phyloP scores from a whole-genome alignment of 1,284 basidiomycete species.

The Mycena sp. region DNA sequence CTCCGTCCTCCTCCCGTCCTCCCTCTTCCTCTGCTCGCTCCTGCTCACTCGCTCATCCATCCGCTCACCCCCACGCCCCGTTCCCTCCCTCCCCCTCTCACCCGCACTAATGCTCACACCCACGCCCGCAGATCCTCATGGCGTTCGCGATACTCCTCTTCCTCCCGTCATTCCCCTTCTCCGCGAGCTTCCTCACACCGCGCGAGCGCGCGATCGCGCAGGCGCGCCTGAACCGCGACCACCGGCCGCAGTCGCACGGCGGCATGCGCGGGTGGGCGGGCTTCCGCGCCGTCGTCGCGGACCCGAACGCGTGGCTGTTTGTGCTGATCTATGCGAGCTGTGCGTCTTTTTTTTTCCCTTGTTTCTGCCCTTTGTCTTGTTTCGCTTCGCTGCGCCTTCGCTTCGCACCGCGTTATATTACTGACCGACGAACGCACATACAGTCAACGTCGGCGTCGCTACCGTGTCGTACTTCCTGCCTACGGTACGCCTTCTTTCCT shows the following conservation, averaged over 20 bases:
- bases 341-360: too few species aligned
- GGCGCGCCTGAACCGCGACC: slow-evolving; percentile 60
- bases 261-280: slow-evolving; percentile 65
- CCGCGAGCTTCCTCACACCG: slow-evolving; percentile 46
- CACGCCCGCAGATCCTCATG: slow-evolving; percentile 42
- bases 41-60: too few species aligned
- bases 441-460: slow-evolving; percentile 65
- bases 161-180: slow-evolving; percentile 50
- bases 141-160: slow-evolving; percentile 44
- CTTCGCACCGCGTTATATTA: too few species aligned
- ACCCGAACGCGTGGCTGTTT: slow-evolving; percentile 60
- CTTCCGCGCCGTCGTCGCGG: slow-evolving; percentile 57
- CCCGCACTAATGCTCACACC: too few species aligned
- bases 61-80: too few species aligned
- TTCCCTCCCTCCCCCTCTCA: too few species aligned
- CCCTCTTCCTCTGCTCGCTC: too few species aligned
- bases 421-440: too few species aligned
- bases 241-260: slow-evolving; percentile 64
- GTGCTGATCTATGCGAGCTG: slow-evolving; percentile 62
- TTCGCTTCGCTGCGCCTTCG: too few species aligned
- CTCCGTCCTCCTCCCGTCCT: too few species aligned
- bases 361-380: too few species aligned
- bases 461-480: slow-evolving; percentile 66
- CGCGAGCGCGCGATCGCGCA: slow-evolving; percentile 64
- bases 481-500: slow-evolving; percentile 47